These are phyloP conservation scores for Penicillium sp. DNA, from an alignment of 2,329 filamentous ascomycete species.

Conservation along the genomic window DNA sequence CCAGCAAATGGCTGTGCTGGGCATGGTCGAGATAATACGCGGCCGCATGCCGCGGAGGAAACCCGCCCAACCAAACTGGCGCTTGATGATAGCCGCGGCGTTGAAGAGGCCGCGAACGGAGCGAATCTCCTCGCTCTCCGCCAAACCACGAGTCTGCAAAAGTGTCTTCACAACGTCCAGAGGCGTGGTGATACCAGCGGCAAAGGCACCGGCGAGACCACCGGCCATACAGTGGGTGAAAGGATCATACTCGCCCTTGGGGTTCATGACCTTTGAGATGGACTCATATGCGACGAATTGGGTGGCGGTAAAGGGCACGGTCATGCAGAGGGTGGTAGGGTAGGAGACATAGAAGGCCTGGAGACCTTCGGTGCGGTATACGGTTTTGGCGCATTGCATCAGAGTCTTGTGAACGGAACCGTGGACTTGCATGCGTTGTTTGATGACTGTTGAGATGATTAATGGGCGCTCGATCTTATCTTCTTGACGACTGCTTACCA, in stretches of 20 bases:
- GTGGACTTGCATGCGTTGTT: constrained; percentile 98
- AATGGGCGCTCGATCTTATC: background rate
- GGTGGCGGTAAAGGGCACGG: constrained; percentile 93
- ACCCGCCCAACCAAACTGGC: constrained; percentile 78
- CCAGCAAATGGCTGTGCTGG: constrained; percentile 99
- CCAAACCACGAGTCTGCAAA: constrained; percentile 86
- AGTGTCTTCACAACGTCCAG: constrained; percentile 99
- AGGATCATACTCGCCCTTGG: constrained; percentile 76
- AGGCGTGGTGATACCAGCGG: constrained; percentile 90
- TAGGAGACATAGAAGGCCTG: constrained; percentile 98
- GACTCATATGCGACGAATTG: constrained; percentile 99
- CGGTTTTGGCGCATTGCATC: constrained; percentile 79
- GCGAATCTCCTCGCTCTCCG: constrained; percentile 75
- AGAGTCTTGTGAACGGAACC: constrained; percentile 91
- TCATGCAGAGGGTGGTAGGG: constrained; percentile 97
- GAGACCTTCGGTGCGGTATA: constrained; percentile 85
- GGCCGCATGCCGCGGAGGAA: constrained; percentile 95
- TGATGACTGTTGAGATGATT: constrained; percentile 70
- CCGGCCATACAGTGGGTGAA: constrained; percentile 92
- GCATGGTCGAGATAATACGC: constrained; percentile 93
- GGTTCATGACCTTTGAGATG: constrained; percentile 91
- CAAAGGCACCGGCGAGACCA: constrained; percentile 88
- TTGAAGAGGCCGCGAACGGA: constrained; percentile 80
- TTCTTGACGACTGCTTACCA: constrained; percentile 59
- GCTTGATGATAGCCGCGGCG: constrained; percentile 78